Base-by-base conservation (phyloP, 1,139 yeast species). In the Taphrina sp. region DNA sequence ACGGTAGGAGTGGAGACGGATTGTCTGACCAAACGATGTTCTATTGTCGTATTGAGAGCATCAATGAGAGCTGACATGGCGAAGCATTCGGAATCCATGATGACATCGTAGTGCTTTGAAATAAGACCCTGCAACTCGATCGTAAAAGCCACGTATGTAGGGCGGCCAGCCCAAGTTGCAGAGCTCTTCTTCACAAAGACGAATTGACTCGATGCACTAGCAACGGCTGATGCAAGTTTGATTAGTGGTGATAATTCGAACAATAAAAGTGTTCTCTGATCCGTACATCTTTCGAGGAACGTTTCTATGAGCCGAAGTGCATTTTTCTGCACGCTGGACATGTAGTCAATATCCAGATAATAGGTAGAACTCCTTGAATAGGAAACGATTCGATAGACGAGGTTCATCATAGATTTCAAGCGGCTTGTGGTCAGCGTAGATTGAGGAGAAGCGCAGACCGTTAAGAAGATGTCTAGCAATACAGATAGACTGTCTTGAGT, bases 291-390 rank as follows among this genome's bases (percentile, higher is more conserved):
- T 28, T 39, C 46, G 3, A 39, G 35, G n/a, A 49, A 17, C 12
- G 23, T 16, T 23, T 16, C 35, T 17, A 33, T 23, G 3, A 42
- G 26, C 8, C 39, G n/a, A 10, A 38, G 10, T 23, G 31, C 31
- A 5, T 45, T 28, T 33, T 38, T 49, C 22, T 55, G 58, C 5
- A 47, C 42, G 26, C 36, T 23, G 1, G 58, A 36, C 20, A 34
- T 35, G 26, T 44, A 41, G 53, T 55, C 58, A 7, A 55, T 19
- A 28, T 55, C 58, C 10, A 55, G 47, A 28, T 44, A 39, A 34
- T 55, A 55, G 22, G 47, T 16, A 7, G 42, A 45, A 37, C 58
- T 44, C 10, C 34, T 37, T 12, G 33, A n/a, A 34, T 47, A 55
- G 1, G 33, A 14, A 26, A 55, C 17, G 5, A 47, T 49, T 14